Evolutionary conservation across 306 rosid species (phyloP), one percentile per base, ranked within the genome.

Genomic region (Rubus idaeus): DNA sequence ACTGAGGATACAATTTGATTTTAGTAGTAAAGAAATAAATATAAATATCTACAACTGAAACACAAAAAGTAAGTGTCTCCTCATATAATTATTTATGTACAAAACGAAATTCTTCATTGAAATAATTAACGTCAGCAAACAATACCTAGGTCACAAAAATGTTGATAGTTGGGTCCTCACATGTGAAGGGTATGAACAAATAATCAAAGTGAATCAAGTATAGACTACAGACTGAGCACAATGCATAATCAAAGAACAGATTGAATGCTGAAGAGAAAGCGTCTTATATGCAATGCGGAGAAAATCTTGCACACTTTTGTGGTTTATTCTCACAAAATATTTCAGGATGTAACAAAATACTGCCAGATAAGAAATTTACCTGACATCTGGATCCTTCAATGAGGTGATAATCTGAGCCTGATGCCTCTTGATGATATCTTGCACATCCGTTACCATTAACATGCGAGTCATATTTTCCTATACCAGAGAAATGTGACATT

Each of bases 351-450:
- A 86, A 64, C 35, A 37, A 75, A n/a, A 41, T 6, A 35, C 18
- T 39, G 52, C 20, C n/a, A 60, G 79, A 61, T 35, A 81, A 47
- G 60, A 75, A 74, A 51, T 37, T 73, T 80, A 96, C 99, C 99
- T 96, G 90, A 96, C 93, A 80, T 96, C 99, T 21, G 99, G 99
- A 89, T 96, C 99, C 87, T 96, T 96, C 84, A 92, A 83, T 30
- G 99, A 96, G 77, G 98, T 96, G 82, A 96, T 96, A 77, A 96
- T 96, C 87, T 96, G 99, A 81, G 99, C 98, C 79, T 96, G 99
- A 84, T 96, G 99, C 79, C 92, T 88, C 88, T 96, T 96, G 78
- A 92, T 96, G 76, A 92, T 91, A 87, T 96, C 99, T 92, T 96
- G 99, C 85, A 96, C 94, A 80, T 96, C 99, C 46, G 98, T 88